Evolutionary conservation across 2,329 filamentous ascomycete species (phyloP).

Genomic region (Chaetomium globosum): DNA sequence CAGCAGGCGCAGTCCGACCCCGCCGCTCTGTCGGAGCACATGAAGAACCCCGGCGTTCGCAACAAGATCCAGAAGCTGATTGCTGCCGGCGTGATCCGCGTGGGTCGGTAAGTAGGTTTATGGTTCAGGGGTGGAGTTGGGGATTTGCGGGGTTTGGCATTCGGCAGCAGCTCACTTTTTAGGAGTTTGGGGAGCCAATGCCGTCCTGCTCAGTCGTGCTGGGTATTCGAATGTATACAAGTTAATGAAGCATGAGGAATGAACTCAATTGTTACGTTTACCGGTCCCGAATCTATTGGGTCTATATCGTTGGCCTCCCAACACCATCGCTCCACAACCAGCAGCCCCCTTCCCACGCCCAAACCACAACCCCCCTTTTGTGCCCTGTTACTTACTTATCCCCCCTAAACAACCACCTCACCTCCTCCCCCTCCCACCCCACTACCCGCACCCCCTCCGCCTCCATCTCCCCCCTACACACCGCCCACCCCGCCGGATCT

Average conservation of each 20-base stretch:
- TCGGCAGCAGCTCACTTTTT: background rate
- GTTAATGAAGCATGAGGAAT: constrained; percentile 35
- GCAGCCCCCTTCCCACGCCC: background rate
- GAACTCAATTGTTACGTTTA: constrained; percentile 6
- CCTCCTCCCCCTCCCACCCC: constrained; percentile 56
- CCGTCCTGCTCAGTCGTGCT: background rate
- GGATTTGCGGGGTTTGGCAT: background rate
- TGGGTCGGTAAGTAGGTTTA: constrained; percentile 53
- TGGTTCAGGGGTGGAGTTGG: background rate
- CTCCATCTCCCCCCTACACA: constrained; percentile 56
- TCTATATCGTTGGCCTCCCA: too few species aligned
- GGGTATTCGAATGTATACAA: constrained; percentile 7
- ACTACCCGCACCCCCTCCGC: constrained; percentile 66
- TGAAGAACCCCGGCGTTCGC: constrained; percentile 85
- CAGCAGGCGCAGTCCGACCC: constrained; percentile 96
- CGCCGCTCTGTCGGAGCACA: constrained; percentile 90
- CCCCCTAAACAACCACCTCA: constrained; percentile 50
- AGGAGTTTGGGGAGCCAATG: background rate
- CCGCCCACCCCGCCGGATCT: constrained; percentile 61
- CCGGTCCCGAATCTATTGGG: background rate
- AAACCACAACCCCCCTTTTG: background rate
- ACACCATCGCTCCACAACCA: background rate
- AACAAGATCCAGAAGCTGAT: constrained; percentile 94
- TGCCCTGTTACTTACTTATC: background rate
- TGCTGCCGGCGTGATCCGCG: constrained; percentile 85